Conservation (phyloP, 2,329 filamentous ascomycete genomes). For the Acrocalymma vagum region DNA sequence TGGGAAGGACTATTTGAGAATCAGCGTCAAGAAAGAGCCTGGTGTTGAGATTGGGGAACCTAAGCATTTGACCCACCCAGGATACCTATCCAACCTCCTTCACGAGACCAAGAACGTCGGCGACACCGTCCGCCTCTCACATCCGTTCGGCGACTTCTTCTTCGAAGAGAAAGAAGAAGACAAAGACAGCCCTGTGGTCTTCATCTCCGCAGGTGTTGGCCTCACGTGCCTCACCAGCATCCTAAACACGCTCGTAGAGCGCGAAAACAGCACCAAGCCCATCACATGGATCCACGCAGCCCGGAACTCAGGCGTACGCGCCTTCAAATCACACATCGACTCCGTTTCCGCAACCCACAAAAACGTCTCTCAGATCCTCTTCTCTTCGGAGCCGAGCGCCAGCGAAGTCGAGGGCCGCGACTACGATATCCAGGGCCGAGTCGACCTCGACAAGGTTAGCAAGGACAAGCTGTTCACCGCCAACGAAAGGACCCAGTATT, state of each 20-base stretch:
- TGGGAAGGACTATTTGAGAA: slow-evolving; percentile 69
- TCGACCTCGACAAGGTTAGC: slow-evolving; percentile 67
- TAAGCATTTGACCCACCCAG: slow-evolving; percentile 61
- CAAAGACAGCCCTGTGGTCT: slow-evolving; percentile 63
- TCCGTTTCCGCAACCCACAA: slow-evolving; percentile 52
- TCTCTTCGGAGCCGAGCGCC: slow-evolving; percentile 62
- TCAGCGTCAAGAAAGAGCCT: slow-evolving; percentile 74
- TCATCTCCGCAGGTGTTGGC: slow-evolving; percentile 75
- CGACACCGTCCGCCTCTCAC: slow-evolving; percentile 70
- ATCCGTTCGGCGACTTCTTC: slow-evolving; percentile 71
- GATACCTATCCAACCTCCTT: slow-evolving; percentile 74
- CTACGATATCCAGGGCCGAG: slow-evolving; percentile 67
- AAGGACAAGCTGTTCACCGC: slow-evolving; percentile 64
- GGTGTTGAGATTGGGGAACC: slow-evolving; percentile 60
- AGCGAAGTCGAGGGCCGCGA: slow-evolving; percentile 60
- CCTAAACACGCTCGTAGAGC: slow-evolving; percentile 60
- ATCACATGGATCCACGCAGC: slow-evolving; percentile 72
- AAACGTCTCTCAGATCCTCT: slow-evolving; percentile 64
- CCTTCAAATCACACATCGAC: slow-evolving; percentile 64
- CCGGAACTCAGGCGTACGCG: slow-evolving; percentile 59
- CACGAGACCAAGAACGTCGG: slow-evolving; percentile 69
- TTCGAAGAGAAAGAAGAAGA: slow-evolving; percentile 58
- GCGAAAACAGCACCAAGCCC: slow-evolving; percentile 50
- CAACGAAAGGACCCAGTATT: slow-evolving; percentile 69
- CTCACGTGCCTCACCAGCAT: slow-evolving; percentile 73